Evolutionary conservation across 2,329 filamentous ascomycete genomes (phyloP), one percentile per base, ranked within the genome.

Genomic region (Fusarium setosum): DNA sequence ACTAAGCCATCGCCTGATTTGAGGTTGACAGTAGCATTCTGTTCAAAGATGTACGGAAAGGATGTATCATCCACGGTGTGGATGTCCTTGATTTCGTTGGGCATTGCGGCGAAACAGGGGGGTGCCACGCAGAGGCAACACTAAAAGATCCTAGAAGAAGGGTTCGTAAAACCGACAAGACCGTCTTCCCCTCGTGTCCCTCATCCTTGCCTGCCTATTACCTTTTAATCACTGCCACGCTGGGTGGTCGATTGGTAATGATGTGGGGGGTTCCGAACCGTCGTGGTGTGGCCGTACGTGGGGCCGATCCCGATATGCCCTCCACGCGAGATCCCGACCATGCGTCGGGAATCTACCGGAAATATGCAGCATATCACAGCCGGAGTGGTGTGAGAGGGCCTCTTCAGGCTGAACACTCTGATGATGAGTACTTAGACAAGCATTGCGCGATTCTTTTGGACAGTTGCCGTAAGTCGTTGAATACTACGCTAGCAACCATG

Each of bases 11-110:
- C 13, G 21, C 68, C 68, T 6, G 65, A 61, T 37, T 75, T 78
- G 15, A 79, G 44, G n/a, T 11, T 15, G 21, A 47, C 44, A 7
- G 44, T 47, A 13, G 65, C 73, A 63, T 80, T 78, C 50, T 79
- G 76, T 61, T 76, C 70, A 44, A 74, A 75, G 13, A 86, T 76
- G 73, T 86, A 86, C 0, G 70, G 66, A 52, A 73, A 75, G 4
- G 72, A 73, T 6, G 62, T 67, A 8, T 73, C 65, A 49, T 77
- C 74, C n/a, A 74, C 67, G 0, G 56, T 67, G 21, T 69, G 67
- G 17, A 76, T 63, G 48, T 76, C 74, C 15, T 64, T 70, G 35
- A 71, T 72, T n/a, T 61, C 31, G 51, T 75, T 75, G 6, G 73
- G 73, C 74, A 76, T 76, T 3, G 24, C 67, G 23, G 29, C 23